phyloP scores from a whole-genome alignment of 371 early-diverging fungal genomes.

The Apophysomyces ossiformis region DNA sequence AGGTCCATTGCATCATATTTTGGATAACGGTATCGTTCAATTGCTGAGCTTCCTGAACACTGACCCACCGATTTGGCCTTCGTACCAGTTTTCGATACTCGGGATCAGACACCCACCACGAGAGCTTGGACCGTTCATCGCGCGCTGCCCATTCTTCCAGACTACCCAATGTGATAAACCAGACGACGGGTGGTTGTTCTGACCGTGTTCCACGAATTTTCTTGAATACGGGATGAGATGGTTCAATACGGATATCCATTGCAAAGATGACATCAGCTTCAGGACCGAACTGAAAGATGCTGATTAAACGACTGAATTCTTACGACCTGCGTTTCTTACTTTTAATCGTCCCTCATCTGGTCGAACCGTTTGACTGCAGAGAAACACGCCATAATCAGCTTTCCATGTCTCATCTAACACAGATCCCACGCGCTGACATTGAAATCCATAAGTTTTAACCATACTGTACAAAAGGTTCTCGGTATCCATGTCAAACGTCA shows the following conservation, averaged over 20 bases:
- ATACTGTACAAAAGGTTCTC: constrained; percentile 11
- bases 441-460: constrained; percentile 12
- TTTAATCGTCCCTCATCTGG: neutral
- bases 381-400: constrained; percentile 17
- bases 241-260: constrained; percentile 15
- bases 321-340: neutral
- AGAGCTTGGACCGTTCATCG: constrained; percentile 4
- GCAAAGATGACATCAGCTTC: constrained; percentile 17
- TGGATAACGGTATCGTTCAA: neutral
- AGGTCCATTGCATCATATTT: neutral
- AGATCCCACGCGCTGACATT: constrained; percentile 14
- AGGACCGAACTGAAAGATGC: neutral
- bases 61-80: neutral
- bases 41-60: neutral
- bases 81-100: constrained; percentile 13
- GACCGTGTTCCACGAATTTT: constrained; percentile 2
- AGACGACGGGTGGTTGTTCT: neutral
- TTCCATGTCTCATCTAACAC: constrained; percentile 20
- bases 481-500: constrained; percentile 16
- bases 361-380: neutral
- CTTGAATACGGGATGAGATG: constrained; percentile 7
- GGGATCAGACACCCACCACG: constrained; percentile 15
- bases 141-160: constrained; percentile 9
- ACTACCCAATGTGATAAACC: constrained; percentile 17
- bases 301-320: neutral